These are phyloP conservation scores for Pythium rishiriense DNA, from an alignment of 352 stramenopile genomes.

Conservation along the genomic window DNA sequence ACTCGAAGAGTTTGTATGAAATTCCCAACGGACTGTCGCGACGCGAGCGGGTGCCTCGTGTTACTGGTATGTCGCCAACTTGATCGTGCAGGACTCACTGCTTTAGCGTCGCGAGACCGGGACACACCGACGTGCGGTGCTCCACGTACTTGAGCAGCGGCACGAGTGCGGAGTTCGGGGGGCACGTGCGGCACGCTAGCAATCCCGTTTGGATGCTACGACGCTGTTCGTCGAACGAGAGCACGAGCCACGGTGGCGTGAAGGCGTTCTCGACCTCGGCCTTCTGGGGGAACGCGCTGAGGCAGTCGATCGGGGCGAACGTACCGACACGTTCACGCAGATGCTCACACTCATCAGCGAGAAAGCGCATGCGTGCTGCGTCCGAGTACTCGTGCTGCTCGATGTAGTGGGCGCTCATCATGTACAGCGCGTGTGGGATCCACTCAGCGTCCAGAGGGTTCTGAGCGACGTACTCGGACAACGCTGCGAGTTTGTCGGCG, in stretches of 20 bases:
- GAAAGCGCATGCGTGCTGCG: not conserved
- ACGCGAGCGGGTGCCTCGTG: no score
- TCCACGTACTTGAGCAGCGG: conserved; percentile 4
- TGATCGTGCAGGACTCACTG: no score
- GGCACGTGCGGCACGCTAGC: conserved; percentile 1
- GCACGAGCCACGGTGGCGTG: conserved; percentile 5
- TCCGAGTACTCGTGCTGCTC: not conserved
- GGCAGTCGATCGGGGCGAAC: not conserved
- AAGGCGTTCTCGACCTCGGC: conserved; percentile 5
- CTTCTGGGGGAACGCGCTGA: not conserved
- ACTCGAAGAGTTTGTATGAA: no score
- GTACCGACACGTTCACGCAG: not conserved
- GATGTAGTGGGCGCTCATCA: conserved; percentile 1
- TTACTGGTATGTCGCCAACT: no score
- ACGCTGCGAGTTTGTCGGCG: not conserved
- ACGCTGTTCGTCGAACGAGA: not conserved
- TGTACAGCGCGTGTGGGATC: conserved; percentile 14
- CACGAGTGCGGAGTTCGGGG: not conserved
- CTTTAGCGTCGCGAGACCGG: no score
- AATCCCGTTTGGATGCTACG: not conserved
- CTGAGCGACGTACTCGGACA: conserved; percentile 1
- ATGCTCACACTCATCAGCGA: conserved; percentile 9
- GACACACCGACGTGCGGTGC: conserved; percentile 4
- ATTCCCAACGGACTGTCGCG: no score
- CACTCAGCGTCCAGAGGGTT: conserved; percentile 10